Base-by-base conservation (phyloP, 1,284 basidiomycete species). In the Malassezia equina region DNA sequence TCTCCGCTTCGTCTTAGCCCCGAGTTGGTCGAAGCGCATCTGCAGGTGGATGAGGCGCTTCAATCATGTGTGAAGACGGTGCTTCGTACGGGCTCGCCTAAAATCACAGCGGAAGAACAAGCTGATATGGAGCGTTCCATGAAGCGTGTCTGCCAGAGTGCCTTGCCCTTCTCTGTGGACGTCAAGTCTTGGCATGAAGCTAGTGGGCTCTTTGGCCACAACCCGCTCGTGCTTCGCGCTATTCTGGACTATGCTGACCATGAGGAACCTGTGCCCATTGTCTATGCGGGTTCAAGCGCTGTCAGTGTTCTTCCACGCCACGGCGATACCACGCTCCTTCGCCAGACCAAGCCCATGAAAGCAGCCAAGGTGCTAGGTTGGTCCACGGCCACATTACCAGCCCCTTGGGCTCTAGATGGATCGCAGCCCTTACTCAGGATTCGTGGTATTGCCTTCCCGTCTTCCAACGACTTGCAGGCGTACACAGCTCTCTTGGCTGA, bases 371-470 rank as follows among this genome's bases (percentile, higher is more conserved):
- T 62, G 9, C 29, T 47, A 2, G 49, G 55, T 19, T 58, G 60
- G 48, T 59, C 60, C 13, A 48, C 60, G 6, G 48, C 54, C 13
- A 51, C 58, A 5, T 49, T 50, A 21, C 48, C 42, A 6, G 46
- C 43, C 7, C 33, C 29, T 13, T 34, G 31, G 31, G 19, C 49
- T 8, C 19, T 42, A 13, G 33, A 47, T 2, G 34, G 17, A 0
- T 12, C 19, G 5, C 62, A 64, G 34, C 45, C 53, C 2, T 27
- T 62, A 12, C 42, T 55, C 5, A 42, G 43, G 9, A n/a, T 62
- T 3, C 47, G 60, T 23, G 60, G 52, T 23, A 52, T 64, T 28
- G 43, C 62, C 3, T 64, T 64, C 24, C 57, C 60, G 8, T 40
- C 32, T n/a, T 13, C 48, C 15, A 25, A 29, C 13, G 45, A 46